Evolutionary conservation across 768 basidiomycete species (phyloP).

Genomic region (Cystobasidium onofrii): DNA sequence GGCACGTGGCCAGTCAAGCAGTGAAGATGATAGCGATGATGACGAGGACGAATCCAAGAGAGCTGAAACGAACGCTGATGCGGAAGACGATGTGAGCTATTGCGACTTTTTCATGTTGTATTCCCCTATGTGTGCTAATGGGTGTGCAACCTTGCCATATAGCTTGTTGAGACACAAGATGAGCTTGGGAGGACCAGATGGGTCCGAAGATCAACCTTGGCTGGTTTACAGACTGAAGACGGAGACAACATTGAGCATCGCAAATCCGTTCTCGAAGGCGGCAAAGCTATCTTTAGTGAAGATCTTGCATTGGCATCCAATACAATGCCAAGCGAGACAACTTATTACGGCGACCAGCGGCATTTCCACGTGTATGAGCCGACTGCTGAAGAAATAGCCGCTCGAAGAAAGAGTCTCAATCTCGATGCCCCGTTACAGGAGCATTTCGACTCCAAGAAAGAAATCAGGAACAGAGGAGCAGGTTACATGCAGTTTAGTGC

Average conservation of each 20-base stretch:
- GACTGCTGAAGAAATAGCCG: conserved; percentile 66
- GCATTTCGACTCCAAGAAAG: conserved; percentile 73
- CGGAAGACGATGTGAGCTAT: conserved; percentile 28
- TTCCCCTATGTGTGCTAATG: too few species aligned
- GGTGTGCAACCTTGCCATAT: background rate
- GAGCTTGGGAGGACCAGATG: conserved; percentile 41
- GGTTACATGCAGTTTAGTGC: conserved; percentile 84
- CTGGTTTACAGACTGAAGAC: conserved; percentile 29
- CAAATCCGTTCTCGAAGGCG: background rate
- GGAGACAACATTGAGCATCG: conserved; percentile 3
- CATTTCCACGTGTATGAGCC: conserved; percentile 85
- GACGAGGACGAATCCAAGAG: conserved; percentile 33
- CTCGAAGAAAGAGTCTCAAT: conserved; percentile 64
- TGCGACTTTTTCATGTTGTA: background rate
- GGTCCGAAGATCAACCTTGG: conserved; percentile 35
- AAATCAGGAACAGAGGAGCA: conserved; percentile 81
- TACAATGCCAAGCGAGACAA: conserved; percentile 27
- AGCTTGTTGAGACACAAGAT: conserved; percentile 39
- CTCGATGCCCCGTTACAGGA: conserved; percentile 61
- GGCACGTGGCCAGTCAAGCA: background rate
- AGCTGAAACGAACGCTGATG: background rate
- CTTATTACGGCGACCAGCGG: conserved; percentile 45
- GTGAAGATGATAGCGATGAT: conserved; percentile 5
- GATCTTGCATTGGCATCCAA: background rate
- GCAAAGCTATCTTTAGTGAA: background rate